Evolutionary conservation across 768 basidiomycete species (phyloP).

Genomic region (Boletus pseudopeckii): DNA sequence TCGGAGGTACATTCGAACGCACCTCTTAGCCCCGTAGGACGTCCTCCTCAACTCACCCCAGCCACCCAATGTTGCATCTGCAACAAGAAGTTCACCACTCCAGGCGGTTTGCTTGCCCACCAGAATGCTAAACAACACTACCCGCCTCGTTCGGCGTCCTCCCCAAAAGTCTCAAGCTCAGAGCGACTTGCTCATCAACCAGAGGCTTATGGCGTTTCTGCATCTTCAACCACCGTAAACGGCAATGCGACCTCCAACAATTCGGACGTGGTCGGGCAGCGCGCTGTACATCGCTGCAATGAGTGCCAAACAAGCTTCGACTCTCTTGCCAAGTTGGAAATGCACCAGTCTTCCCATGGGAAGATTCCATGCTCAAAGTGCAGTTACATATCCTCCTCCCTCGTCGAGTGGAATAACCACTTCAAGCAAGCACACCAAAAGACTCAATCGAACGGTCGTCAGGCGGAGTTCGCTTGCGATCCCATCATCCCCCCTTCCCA

Average conservation of each 20-base stretch:
- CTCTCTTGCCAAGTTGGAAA: constrained; percentile 17
- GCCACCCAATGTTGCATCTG: constrained; percentile 23
- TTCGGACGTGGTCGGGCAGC: constrained; percentile 1
- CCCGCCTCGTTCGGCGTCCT: constrained; percentile 7
- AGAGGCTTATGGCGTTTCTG: constrained; percentile 2
- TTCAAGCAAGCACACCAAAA: constrained; percentile 21
- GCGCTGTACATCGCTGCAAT: constrained; percentile 12
- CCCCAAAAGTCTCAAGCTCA: not conserved
- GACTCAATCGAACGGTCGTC: constrained; percentile 2
- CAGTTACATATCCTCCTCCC: constrained; percentile 16
- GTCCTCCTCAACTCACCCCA: constrained; percentile 1
- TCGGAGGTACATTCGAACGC: constrained; percentile 13
- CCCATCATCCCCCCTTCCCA: not conserved
- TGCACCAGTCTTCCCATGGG: constrained; percentile 18
- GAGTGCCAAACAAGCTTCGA: constrained; percentile 19
- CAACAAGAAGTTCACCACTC: constrained; percentile 25
- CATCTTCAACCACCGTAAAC: not conserved
- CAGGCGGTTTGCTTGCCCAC: constrained; percentile 15
- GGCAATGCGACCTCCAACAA: not conserved
- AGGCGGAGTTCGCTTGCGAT: constrained; percentile 5
- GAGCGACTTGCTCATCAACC: constrained; percentile 1
- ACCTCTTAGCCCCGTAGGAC: not conserved
- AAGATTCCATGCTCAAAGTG: constrained; percentile 27
- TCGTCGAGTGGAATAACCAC: constrained; percentile 28
- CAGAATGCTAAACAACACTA: constrained; percentile 24